A percentile compares a stretch with the other conserved stretches of the same genome.
phyloP scores from a whole-genome alignment of 2,329 filamentous ascomycete species.

The Drechmeria coniospora region DNA sequence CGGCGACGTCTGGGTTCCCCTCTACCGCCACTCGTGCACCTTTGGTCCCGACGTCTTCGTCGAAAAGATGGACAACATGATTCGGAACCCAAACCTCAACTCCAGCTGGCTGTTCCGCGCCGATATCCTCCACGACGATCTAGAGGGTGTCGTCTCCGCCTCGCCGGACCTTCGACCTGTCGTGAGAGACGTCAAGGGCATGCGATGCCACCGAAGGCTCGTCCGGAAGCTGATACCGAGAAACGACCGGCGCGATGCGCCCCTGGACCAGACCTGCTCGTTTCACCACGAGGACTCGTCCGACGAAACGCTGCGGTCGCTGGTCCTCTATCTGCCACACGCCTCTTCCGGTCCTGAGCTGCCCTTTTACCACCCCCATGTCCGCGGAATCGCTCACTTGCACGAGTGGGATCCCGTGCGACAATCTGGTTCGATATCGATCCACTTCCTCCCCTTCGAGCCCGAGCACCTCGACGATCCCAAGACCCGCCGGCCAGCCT shows the following conservation, averaged over 20 bases:
- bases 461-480: slow-evolving; percentile 12
- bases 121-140: slow-evolving; percentile 43
- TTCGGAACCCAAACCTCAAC: slow-evolving; percentile 68
- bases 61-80: slow-evolving; percentile 55
- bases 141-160: slow-evolving; percentile 5
- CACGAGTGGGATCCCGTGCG: slow-evolving; percentile 44
- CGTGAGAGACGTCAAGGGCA: slow-evolving; percentile 9
- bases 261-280: slow-evolving; percentile 71
- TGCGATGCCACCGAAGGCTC: slow-evolving; percentile 42
- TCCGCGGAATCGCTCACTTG: slow-evolving; percentile 59
- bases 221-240: slow-evolving; percentile 68
- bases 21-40: slow-evolving; percentile 40
- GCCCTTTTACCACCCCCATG: slow-evolving; percentile 78
- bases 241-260: slow-evolving; percentile 59
- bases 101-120: slow-evolving; percentile 65
- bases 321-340: slow-evolving; percentile 68
- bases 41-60: slow-evolving; percentile 50
- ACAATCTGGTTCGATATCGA: slow-evolving; percentile 34
- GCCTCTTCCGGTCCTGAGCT: slow-evolving; percentile 42
- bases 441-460: slow-evolving; percentile 43
- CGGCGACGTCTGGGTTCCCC: slow-evolving; percentile 31
- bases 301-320: slow-evolving; percentile 11
- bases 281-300: slow-evolving; percentile 34
- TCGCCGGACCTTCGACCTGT: no score
- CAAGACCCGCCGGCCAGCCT: slow-evolving; percentile 51